Percentiles rank a stretch among this genome's conserved stretches.
phyloP scores from a whole-genome alignment of 2,329 filamentous ascomycete genomes.

The Aureobasidium sp. region DNA sequence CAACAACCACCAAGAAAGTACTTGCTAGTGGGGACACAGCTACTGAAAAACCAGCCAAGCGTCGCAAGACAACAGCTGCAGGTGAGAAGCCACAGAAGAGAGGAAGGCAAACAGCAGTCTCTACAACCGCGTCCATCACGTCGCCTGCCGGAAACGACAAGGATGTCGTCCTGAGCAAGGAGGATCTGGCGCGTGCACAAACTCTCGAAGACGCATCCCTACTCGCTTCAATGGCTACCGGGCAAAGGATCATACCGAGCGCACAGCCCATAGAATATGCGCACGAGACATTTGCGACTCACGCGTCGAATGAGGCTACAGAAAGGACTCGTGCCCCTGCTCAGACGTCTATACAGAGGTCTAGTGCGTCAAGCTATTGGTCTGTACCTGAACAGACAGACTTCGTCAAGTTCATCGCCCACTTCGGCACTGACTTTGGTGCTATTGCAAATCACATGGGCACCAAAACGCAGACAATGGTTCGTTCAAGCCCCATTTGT shows the following conservation, averaged over 20 bases:
- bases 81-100: slow-evolving; percentile 27
- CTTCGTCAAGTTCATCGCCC: slow-evolving; percentile 63
- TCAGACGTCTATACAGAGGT: slow-evolving; percentile 22
- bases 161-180: slow-evolving; percentile 28
- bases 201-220: slow-evolving; percentile 30
- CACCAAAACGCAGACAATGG: slow-evolving; percentile 82
- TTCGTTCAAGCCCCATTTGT: slow-evolving; percentile 34
- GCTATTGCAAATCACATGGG: slow-evolving; percentile 73
- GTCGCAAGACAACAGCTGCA: slow-evolving; percentile 21
- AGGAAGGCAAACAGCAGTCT: slow-evolving; percentile 26
- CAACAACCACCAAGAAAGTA: slow-evolving; percentile 35
- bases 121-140: slow-evolving; percentile 30
- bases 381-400: slow-evolving; percentile 74
- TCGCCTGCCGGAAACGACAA: slow-evolving; percentile 29
- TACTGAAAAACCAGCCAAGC: slow-evolving; percentile 29
- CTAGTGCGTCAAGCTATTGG: slow-evolving; percentile 66
- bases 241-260: slow-evolving; percentile 13
- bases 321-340: slow-evolving; percentile 15
- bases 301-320: slow-evolving; percentile 5
- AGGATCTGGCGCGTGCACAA: slow-evolving; percentile 25
- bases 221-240: slow-evolving; percentile 27
- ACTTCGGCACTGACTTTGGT: slow-evolving; percentile 74
- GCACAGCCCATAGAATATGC: slow-evolving; percentile 16
- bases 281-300: slow-evolving; percentile 12
- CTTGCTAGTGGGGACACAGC: slow-evolving; percentile 24